phyloP scores from a whole-genome alignment of 192 early-diverging fungal species.

The Backusella liffmaniae region DNA sequence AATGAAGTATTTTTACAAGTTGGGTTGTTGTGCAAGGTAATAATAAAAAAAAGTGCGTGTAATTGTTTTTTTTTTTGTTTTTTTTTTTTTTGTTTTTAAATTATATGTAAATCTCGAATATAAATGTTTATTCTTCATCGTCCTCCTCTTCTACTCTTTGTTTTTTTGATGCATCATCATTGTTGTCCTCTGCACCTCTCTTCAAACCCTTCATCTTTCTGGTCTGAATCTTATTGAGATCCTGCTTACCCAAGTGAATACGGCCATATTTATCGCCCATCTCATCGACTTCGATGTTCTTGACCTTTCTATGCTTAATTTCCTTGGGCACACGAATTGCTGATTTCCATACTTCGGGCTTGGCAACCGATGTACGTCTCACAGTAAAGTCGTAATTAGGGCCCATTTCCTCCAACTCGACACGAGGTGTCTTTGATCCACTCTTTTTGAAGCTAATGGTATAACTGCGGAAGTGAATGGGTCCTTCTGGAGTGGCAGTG shows the following conservation, averaged over 20 bases:
- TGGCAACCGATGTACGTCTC: constrained; percentile 70
- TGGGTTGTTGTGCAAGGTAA: background rate
- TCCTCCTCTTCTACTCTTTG: constrained; percentile 1
- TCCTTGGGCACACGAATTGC: constrained; percentile 86
- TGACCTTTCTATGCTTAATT: constrained; percentile 81
- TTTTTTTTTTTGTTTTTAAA: background rate
- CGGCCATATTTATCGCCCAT: constrained; percentile 91
- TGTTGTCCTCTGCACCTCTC: constrained; percentile 32
- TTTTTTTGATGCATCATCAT: constrained; percentile 14
- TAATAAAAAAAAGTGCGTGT: background rate
- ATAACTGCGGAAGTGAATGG: constrained; percentile 82
- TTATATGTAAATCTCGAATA: background rate
- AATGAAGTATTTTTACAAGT: background rate
- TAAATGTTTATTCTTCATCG: background rate
- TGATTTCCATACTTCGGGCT: constrained; percentile 80
- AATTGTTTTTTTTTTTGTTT: background rate
- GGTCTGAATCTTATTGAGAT: constrained; percentile 91
- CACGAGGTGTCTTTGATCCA: constrained; percentile 79
- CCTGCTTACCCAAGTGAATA: constrained; percentile 90
- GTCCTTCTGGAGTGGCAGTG: constrained; percentile 66
- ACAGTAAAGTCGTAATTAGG: constrained; percentile 81
- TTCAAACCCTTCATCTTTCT: constrained; percentile 97
- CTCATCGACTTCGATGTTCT: constrained; percentile 90
- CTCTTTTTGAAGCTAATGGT: constrained; percentile 84
- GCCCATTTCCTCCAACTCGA: constrained; percentile 95